Percentiles rank a stretch among this genome's conserved stretches.
These are phyloP conservation scores for Orbilia javanica DNA, from an alignment of 2,329 filamentous ascomycete species.

Conservation along the genomic window DNA sequence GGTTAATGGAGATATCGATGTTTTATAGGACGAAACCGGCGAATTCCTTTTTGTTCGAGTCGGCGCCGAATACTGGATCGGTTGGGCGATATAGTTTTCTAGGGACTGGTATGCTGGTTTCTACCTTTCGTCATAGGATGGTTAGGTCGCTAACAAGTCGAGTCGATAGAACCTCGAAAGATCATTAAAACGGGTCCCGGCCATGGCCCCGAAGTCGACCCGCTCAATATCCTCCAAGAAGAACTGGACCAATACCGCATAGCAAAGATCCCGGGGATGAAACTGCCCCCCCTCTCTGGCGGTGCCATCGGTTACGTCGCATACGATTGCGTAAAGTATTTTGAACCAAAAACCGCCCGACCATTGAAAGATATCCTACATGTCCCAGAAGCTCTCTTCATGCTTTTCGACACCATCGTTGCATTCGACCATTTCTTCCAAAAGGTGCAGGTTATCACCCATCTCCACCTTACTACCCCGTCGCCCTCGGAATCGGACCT, in stretches of 20 bases:
- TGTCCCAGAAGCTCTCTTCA: constrained; percentile 94
- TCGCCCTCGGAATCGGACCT: constrained; percentile 70
- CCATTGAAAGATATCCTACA: constrained; percentile 87
- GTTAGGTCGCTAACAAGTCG: background rate
- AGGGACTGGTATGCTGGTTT: constrained; percentile 75
- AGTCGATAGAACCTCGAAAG: constrained; percentile 73
- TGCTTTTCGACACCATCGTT: constrained; percentile 94
- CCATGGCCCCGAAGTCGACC: constrained; percentile 85
- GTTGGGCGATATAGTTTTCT: constrained; percentile 97
- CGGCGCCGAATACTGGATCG: constrained; percentile 88
- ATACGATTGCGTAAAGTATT: constrained; percentile 97
- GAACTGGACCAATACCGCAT: constrained; percentile 84
- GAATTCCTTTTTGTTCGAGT: constrained; percentile 95
- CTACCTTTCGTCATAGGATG: constrained; percentile 60
- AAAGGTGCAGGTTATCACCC: constrained; percentile 92
- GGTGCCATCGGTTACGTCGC: constrained; percentile 97
- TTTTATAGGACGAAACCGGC: constrained; percentile 72
- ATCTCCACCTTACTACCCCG: constrained; percentile 77
- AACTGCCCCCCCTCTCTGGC: constrained; percentile 86
- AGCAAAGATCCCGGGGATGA: constrained; percentile 83
- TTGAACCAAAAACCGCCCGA: constrained; percentile 94
- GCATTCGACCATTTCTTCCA: constrained; percentile 96
- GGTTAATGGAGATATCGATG: background rate
- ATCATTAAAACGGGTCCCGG: constrained; percentile 88
- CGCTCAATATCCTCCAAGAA: constrained; percentile 82